Base-by-base conservation (phyloP, 192 early-diverging fungal genomes). In the Coemansia sp. region DNA sequence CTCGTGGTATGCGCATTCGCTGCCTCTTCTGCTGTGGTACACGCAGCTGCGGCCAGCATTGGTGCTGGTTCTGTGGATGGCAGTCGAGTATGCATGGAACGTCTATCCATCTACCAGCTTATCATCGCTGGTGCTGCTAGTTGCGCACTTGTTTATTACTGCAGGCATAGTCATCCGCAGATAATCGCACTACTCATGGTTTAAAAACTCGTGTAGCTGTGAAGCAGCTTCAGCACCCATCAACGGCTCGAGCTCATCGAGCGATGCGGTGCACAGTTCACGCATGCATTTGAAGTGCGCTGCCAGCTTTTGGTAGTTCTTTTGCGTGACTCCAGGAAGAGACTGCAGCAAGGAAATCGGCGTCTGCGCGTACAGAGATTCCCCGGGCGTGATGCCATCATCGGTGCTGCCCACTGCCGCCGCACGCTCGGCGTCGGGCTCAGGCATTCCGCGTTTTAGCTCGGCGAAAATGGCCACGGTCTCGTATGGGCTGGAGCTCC, bases 401-500 rank as follows among this genome's bases (percentile, higher is more conserved):
- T 92, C 62, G 14, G 62, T 87, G 16, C 88, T 76, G 10, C 93
- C 94, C 20, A 89, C 72, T 3, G 81, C 63, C 40, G 85, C 79
- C 0, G 92, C 93, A 4, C 69, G 68, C 12, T 86, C 81, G 15
- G 71, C 59, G 50, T 89, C 80, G 0, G 96, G 94, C 45, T 94
- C 91, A 10, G 80, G 79, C 34, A 87, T 82, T 66, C 70, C 54
- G 58, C 81, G 82, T 79, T 98, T 96, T 48, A 98, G 77, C 67
- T 97, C 91, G 38, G 87, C 80, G 63, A 98, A 96, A 38, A 98
- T 90, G 28, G 83, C 81, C 5, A 90, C 92, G 0, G 93, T 95
- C 26, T 87, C 90, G 51, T 86, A 73, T 3, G 90, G 89, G 64
- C 88, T 91, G 17, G 83, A 75, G 34, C 88, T 90, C 96, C 96